Evolutionary conservation across 371 early-diverging fungal genomes (phyloP).

Genomic region (Lichtheimia ramosa): DNA sequence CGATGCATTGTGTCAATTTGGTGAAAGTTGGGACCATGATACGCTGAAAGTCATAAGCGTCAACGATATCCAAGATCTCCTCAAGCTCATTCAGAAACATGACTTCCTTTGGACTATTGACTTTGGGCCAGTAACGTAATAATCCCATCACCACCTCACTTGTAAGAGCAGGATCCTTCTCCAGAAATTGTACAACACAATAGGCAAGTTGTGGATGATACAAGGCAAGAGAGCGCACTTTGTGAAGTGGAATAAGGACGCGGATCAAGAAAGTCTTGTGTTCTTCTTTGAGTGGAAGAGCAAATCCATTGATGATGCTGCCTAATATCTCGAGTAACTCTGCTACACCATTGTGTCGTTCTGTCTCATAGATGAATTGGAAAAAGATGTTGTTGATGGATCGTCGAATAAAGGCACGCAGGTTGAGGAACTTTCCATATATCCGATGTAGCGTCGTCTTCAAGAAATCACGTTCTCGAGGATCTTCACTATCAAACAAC

Average conservation of each 20-base stretch:
- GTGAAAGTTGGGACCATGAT: conserved; percentile 89
- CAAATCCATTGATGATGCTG: conserved; percentile 98
- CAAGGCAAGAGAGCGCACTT: conserved; percentile 85
- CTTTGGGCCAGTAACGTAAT: conserved; percentile 96
- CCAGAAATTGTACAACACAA: conserved; percentile 96
- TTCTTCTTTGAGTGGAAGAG: conserved; percentile 95
- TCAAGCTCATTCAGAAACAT: conserved; percentile 98
- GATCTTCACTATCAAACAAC: conserved; percentile 96
- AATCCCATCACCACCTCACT: conserved; percentile 87
- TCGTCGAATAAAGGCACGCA: conserved; percentile 93
- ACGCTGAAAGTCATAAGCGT: conserved; percentile 84
- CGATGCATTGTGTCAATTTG: conserved; percentile 88
- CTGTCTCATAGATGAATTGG: conserved; percentile 95
- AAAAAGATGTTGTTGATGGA: conserved; percentile 97
- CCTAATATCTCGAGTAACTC: conserved; percentile 96
- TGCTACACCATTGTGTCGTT: conserved; percentile 95
- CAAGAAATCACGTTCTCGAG: conserved; percentile 95
- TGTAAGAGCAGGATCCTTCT: conserved; percentile 90
- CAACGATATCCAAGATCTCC: conserved; percentile 91
- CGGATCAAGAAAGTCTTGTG: conserved; percentile 91
- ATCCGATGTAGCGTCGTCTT: conserved; percentile 98
- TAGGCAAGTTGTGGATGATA: conserved; percentile 97
- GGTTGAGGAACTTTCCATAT: conserved; percentile 95
- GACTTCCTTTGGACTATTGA: conserved; percentile 96
- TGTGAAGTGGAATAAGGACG: conserved; percentile 95